A percentile compares a stretch with the other conserved stretches of the same genome.
These are phyloP conservation scores for Arthroderma sp. DNA, from an alignment of 2,329 filamentous ascomycete species.

Conservation along the genomic window DNA sequence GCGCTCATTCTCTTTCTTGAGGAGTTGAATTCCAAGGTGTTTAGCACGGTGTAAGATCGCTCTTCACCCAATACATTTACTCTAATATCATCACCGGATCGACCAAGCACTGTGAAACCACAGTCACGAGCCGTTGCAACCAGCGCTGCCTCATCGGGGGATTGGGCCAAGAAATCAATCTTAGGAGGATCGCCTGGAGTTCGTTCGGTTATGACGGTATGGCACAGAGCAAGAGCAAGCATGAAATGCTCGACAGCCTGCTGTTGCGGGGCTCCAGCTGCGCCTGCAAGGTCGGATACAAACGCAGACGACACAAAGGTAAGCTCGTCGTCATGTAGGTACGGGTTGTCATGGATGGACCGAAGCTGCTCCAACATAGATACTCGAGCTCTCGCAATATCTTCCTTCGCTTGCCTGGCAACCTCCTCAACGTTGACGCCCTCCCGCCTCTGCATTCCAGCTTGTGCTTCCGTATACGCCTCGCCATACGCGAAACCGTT, in stretches of 20 bases:
- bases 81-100: conserved; percentile 64
- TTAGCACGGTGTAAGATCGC: conserved; percentile 71
- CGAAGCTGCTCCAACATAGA: conserved; percentile 60
- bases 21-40: conserved; percentile 95
- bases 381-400: conserved; percentile 66
- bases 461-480: conserved; percentile 92
- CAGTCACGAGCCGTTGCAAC: conserved; percentile 90
- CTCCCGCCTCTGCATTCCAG: conserved; percentile 85
- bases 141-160: conserved; percentile 86
- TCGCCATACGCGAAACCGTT: conserved; percentile 96
- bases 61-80: conserved; percentile 81
- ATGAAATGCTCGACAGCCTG: conserved; percentile 78
- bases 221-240: conserved; percentile 87
- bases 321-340: conserved; percentile 74
- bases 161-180: conserved; percentile 94
- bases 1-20: conserved; percentile 95
- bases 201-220: conserved; percentile 86
- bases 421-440: conserved; percentile 80
- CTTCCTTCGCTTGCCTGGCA: conserved; percentile 53
- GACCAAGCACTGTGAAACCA: conserved; percentile 82
- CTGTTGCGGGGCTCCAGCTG: conserved; percentile 63
- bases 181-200: conserved; percentile 78
- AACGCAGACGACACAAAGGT: conserved; percentile 91
- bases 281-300: conserved; percentile 66
- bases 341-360: conserved; percentile 74